Evolutionary conservation across 345 rosid genomes (phyloP).

Genomic region (Ricinus communis): DNA sequence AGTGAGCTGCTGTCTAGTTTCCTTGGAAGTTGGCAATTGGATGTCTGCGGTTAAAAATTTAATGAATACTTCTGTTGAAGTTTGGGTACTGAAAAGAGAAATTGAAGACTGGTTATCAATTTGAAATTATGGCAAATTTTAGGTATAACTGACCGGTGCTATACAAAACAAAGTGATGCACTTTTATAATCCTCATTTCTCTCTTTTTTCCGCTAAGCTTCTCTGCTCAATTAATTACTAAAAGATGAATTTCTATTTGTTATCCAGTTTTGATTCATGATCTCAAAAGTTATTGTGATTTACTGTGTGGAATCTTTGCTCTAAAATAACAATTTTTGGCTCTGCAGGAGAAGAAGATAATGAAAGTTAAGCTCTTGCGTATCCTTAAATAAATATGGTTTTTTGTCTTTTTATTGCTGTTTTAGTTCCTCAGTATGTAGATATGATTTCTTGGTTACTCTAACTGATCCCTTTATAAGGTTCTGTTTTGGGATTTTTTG

Average conservation of each 20-base stretch:
- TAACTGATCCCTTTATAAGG: no score
- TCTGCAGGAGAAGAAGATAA: slow-evolving; percentile 16
- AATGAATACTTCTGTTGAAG: no score
- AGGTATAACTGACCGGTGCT: not conserved
- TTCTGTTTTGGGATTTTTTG: not conserved
- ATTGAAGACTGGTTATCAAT: no score
- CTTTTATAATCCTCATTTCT: no score
- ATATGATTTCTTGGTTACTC: no score
- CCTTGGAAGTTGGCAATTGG: no score
- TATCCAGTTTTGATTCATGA: not conserved
- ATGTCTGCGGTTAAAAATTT: no score
- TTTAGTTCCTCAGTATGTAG: not conserved
- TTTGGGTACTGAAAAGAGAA: no score
- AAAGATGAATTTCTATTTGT: not conserved
- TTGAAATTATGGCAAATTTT: no score
- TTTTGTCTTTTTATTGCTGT: no score
- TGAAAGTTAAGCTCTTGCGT: slow-evolving; percentile 39
- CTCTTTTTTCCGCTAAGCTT: not conserved
- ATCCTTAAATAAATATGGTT: slow-evolving; percentile 15
- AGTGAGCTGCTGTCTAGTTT: no score
- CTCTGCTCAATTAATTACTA: not conserved
- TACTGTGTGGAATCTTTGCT: not conserved
- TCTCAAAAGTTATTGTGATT: not conserved
- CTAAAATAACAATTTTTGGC: not conserved
- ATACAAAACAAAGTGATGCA: not conserved